phyloP scores from a whole-genome alignment of 805 yeast species.

The Schwanniomyces occidentalis region DNA sequence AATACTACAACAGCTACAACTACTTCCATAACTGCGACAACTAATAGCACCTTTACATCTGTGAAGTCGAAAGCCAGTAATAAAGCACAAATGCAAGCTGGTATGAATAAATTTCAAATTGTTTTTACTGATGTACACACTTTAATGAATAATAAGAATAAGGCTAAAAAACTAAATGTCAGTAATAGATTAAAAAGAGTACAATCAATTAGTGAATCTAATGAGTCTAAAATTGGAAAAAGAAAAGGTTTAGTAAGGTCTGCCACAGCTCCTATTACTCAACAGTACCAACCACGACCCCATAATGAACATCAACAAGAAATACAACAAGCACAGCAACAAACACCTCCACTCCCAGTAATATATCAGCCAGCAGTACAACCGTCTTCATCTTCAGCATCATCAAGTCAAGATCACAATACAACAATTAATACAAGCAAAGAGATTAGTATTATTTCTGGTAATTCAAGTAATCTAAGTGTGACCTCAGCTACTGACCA shows the following conservation, averaged over 20 bases:
- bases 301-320: not conserved
- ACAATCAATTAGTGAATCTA: not conserved
- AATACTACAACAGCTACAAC: conserved; percentile 1
- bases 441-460: conserved; percentile 30
- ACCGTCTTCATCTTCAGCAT: conserved; percentile 2
- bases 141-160: conserved; percentile 21
- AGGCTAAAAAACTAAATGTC: conserved; percentile 8
- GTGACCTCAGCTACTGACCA: conserved; percentile 36
- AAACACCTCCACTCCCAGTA: not conserved
- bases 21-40: conserved; percentile 3
- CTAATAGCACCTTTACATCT: not conserved
- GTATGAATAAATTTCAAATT: conserved; percentile 48
- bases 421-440: conserved; percentile 16
- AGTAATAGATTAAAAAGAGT: conserved; percentile 2
- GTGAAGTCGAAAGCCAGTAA: conserved; percentile 10
- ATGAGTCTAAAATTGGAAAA: not conserved
- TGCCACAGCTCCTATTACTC: conserved; percentile 1
- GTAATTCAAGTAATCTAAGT: conserved; percentile 29
- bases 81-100: conserved; percentile 35
- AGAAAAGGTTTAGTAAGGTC: not conserved
- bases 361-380: conserved; percentile 5
- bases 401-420: conserved; percentile 13
- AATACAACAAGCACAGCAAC: conserved; percentile 2
- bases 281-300: not conserved
- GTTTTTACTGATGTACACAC: conserved; percentile 43